Evolutionary conservation across 768 basidiomycete species (phyloP).

Genomic region (Suillus spraguei): DNA sequence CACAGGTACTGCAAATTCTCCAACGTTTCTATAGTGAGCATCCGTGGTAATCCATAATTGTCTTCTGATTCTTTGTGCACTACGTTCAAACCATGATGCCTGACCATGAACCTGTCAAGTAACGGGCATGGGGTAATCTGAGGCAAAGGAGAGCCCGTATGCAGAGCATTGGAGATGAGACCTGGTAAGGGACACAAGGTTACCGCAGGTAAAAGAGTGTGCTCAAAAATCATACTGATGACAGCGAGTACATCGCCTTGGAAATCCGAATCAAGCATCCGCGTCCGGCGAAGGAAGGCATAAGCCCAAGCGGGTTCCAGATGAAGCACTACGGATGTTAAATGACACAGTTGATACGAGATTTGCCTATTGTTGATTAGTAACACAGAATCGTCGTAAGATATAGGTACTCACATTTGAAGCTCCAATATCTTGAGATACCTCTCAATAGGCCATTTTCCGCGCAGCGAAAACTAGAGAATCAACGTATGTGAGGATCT

Average conservation of each 20-base stretch:
- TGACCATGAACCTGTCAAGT: constrained; percentile 46
- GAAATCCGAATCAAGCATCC: constrained; percentile 78
- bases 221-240: constrained; percentile 51
- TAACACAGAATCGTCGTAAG: background rate
- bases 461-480: constrained; percentile 69
- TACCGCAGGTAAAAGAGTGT: background rate
- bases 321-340: constrained; percentile 71
- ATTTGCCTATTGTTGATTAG: constrained; percentile 54
- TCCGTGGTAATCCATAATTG: constrained; percentile 71
- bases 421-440: constrained; percentile 71
- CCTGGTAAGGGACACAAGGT: constrained; percentile 40
- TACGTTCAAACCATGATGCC: constrained; percentile 63
- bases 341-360: constrained; percentile 66
- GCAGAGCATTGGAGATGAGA: constrained; percentile 76
- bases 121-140: constrained; percentile 85
- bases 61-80: constrained; percentile 73
- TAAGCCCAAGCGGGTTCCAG: constrained; percentile 78
- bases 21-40: constrained; percentile 71
- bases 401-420: constrained; percentile 53
- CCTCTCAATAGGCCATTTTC: constrained; percentile 78
- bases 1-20: constrained; percentile 80
- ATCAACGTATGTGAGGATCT: constrained; percentile 10
- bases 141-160: constrained; percentile 74
- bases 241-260: constrained; percentile 86
- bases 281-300: constrained; percentile 73